phyloP scores from a whole-genome alignment of 2,329 filamentous ascomycete species.

The Pseudocercospora pini-densiflorae region DNA sequence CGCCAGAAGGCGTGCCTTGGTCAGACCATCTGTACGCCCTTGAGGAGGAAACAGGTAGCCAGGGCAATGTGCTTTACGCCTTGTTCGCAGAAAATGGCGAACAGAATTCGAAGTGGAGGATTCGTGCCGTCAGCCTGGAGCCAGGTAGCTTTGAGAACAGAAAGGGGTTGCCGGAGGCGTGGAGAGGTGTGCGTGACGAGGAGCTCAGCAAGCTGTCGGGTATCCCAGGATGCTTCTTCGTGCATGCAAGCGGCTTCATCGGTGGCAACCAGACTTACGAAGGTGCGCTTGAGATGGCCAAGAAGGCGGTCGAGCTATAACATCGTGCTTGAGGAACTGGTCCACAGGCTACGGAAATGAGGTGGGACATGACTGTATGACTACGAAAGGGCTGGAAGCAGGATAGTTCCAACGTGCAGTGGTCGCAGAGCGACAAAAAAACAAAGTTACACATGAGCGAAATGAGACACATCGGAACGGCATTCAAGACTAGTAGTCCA shows the following conservation, averaged over 20 bases:
- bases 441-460: not conserved
- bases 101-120: slow-evolving; percentile 83
- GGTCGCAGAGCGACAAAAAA: not conserved
- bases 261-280: slow-evolving; percentile 93
- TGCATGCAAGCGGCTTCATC: slow-evolving; percentile 94
- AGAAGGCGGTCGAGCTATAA: slow-evolving; percentile 65
- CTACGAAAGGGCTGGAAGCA: not conserved
- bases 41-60: slow-evolving; percentile 63
- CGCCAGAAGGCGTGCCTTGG: slow-evolving; percentile 82
- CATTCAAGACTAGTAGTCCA: not conserved
- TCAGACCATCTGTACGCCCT: slow-evolving; percentile 93
- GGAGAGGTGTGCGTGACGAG: slow-evolving; percentile 88
- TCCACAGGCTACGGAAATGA: not conserved
- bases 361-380: not conserved
- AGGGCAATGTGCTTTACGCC: slow-evolving; percentile 74
- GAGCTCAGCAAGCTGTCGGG: slow-evolving; percentile 75
- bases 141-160: slow-evolving; percentile 89
- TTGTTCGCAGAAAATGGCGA: slow-evolving; percentile 84
- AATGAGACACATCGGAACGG: not conserved
- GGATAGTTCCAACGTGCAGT: not conserved
- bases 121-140: slow-evolving; percentile 86
- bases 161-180: slow-evolving; percentile 86
- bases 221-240: slow-evolving; percentile 80
- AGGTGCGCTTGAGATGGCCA: slow-evolving; percentile 83
- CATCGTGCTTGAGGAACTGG: not conserved